Conservation (phyloP, 2,329 filamentous ascomycete genomes). For the Metarhizium brunneum region DNA sequence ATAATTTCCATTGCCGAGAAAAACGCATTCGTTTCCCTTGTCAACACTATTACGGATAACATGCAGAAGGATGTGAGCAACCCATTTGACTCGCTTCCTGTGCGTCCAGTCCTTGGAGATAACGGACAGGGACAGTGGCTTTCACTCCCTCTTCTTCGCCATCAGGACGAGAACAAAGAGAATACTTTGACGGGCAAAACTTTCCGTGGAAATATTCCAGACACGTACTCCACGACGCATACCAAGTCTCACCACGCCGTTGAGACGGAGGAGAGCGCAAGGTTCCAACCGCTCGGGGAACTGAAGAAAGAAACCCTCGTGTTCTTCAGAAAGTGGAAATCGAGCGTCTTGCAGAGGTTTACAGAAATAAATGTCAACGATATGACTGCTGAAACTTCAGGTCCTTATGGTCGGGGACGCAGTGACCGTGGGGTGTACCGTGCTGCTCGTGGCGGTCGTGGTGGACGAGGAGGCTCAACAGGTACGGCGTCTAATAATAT, state of each 20-base stretch:
- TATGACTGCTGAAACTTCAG: slow-evolving; percentile 12
- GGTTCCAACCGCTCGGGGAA: slow-evolving; percentile 44
- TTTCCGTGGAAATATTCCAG: slow-evolving; percentile 1
- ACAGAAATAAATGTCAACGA: slow-evolving; percentile 55
- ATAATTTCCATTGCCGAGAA: slow-evolving; percentile 39
- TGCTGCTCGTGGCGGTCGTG: slow-evolving; percentile 19
- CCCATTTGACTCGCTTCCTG: slow-evolving; percentile 39
- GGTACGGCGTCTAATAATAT: slow-evolving; percentile 19
- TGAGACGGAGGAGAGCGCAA: slow-evolving; percentile 24
- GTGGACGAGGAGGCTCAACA: slow-evolving; percentile 23
- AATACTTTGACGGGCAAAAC: slow-evolving; percentile 7
- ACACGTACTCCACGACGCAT: slow-evolving; percentile 12
- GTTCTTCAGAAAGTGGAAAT: slow-evolving; percentile 76
- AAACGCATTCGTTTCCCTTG: slow-evolving; percentile 41
- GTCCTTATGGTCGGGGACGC: slow-evolving; percentile 25
- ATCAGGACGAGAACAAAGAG: slow-evolving; percentile 13
- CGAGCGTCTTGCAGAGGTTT: slow-evolving; percentile 58
- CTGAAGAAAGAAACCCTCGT: slow-evolving; percentile 60
- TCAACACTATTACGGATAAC: slow-evolving; percentile 42
- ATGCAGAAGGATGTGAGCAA: slow-evolving; percentile 44
- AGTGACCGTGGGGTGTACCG: slow-evolving; percentile 12
- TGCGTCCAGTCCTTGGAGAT: slow-evolving; percentile 20
- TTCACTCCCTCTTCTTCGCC: slow-evolving; percentile 21
- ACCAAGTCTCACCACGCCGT: slow-evolving; percentile 18
- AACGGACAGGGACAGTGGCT: slow-evolving; percentile 26